A percentile compares a stretch with the other conserved stretches of the same genome.
These are phyloP conservation scores for Coemansia asiatica DNA, from an alignment of 192 early-diverging fungal species.

Conservation along the genomic window DNA sequence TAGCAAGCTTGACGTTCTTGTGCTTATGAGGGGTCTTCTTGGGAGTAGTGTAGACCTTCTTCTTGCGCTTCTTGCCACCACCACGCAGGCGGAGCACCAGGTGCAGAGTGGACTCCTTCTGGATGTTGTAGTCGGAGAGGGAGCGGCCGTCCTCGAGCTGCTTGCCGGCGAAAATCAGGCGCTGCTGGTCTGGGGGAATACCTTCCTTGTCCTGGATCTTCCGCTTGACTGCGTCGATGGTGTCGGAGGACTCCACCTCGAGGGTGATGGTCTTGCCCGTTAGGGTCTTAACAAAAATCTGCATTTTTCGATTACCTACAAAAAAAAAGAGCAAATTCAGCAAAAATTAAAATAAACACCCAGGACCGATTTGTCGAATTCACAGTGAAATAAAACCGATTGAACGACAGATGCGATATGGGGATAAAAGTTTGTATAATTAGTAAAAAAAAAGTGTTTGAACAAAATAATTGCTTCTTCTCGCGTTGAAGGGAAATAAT, in stretches of 20 bases:
- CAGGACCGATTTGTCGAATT: slow-evolving; percentile 1
- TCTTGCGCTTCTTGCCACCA: slow-evolving; percentile 99
- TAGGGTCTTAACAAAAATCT: slow-evolving; percentile 60
- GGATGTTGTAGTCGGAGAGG: slow-evolving; percentile 78
- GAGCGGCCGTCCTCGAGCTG: slow-evolving; percentile 78
- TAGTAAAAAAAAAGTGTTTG: slow-evolving; percentile 25
- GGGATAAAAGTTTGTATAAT: background rate
- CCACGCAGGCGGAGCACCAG: slow-evolving; percentile 79
- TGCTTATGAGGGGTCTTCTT: slow-evolving; percentile 99
- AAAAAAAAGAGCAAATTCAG: background rate
- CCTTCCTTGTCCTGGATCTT: slow-evolving; percentile 90
- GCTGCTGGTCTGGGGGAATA: slow-evolving; percentile 82
- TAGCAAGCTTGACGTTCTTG: slow-evolving; percentile 98
- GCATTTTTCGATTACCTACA: slow-evolving; percentile 14
- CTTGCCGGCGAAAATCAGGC: slow-evolving; percentile 81
- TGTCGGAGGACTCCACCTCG: slow-evolving; percentile 71
- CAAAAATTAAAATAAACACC: background rate
- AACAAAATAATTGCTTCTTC: slow-evolving; percentile 51
- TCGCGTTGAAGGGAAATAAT: slow-evolving; percentile 33
- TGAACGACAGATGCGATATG: background rate
- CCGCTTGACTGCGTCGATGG: slow-evolving; percentile 70
- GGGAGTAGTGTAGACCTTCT: slow-evolving; percentile 99
- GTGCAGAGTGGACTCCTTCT: slow-evolving; percentile 82
- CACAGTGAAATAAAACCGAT: background rate
- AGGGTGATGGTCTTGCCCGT: slow-evolving; percentile 95